Evolutionary conservation across 2,329 filamentous ascomycete genomes (phyloP), one percentile per base, ranked within the genome.

Genomic region (Malbranchea cinnamomea): DNA sequence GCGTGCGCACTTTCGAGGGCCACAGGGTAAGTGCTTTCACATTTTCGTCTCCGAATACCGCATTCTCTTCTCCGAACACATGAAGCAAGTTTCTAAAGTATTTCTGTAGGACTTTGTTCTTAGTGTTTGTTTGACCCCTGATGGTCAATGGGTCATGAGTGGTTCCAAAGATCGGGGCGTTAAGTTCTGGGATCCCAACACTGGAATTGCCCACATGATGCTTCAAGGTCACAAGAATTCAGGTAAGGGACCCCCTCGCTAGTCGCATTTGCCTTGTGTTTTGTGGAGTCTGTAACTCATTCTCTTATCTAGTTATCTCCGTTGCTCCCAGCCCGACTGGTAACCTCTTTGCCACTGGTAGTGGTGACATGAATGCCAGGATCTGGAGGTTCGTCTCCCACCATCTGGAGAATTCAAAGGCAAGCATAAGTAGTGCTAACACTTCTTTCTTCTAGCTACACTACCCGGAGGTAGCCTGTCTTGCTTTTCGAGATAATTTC

Each of bases 161-260:
- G 89, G 89, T 25, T 93, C 84, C 38, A 98, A 98, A 64, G 89
- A 98, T 50, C 74, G 89, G 30, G 87, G 89, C 28, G 89, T 98
- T 13, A 89, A 95, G 52, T 95, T 98, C 66, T 98, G 89, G 89
- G 87, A 98, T 50, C 87, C 89, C 12, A 71, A 78, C 46, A 94
- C 84, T 12, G 89, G 87, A 20, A 78, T 81, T 42, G 91, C 87
- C 1, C 87, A 95, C 59, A 78, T 98, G 53, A 95, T 95, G 89
- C 70, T 98, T 38, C 89, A 95, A 57, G 89, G 89, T 15, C 89
- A 98, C 55, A 95, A 95, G 68, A 95, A 95, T 59, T 93, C 83
- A 7, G 71, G 71, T 74, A 54, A 46, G 65, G 13, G 6, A 26
- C 11, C 9, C 17, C 18, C 33, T 26, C 30, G 11, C 10, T 23